Base-by-base conservation (phyloP, 2,329 filamentous ascomycete genomes). In the Colletotrichum sp. region DNA sequence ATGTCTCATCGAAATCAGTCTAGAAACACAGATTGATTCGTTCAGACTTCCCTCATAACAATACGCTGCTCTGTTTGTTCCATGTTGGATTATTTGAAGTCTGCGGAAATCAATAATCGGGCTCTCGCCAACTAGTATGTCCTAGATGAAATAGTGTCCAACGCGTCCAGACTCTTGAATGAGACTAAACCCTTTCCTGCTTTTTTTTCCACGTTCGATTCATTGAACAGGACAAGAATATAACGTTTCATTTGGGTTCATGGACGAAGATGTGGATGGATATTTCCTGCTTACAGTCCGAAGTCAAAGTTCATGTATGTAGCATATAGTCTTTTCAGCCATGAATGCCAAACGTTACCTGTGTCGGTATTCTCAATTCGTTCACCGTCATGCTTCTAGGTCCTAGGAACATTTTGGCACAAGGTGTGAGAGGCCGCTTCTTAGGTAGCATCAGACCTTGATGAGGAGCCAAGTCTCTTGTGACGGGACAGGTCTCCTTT, bases 171-270 rank as follows among this genome's bases (percentile, higher is more conserved):
- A 18, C 36, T 5, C 36, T 18, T 18, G 36, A 43, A 43, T n/a
- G 3, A 43, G 18, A 6, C 5, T 1, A n/a, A 43, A 18, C 2
- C 4, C 8, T 3, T 43, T 0, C 16, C 16, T 43, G 0, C 36
- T 43, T 10, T n/a, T 9, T 38, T 7, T 34, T 34, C 6, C 7
- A 18, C 16, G 4, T 43, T 18, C 16, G 16, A 43, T 43, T 5
- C 16, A 38, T n/a, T 43, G 38, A 3, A 10, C 18, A 43, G 1
- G 2, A 6, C 5, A 12, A 43, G 38, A 18, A 38, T 5, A 9
- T 43, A 3, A 2, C 2, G 16, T n/a, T 43, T n/a, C 38, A n/a
- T 9, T 9, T 6, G 9, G 38, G 16, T n/a, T n/a, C 18, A 43
- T 10, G 38, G 38, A n/a, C 38, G 8, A 43, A 9, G 8, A n/a